phyloP scores from a whole-genome alignment of 495 filamentous ascomycete genomes.

The Tuber microsphaerosporum region DNA sequence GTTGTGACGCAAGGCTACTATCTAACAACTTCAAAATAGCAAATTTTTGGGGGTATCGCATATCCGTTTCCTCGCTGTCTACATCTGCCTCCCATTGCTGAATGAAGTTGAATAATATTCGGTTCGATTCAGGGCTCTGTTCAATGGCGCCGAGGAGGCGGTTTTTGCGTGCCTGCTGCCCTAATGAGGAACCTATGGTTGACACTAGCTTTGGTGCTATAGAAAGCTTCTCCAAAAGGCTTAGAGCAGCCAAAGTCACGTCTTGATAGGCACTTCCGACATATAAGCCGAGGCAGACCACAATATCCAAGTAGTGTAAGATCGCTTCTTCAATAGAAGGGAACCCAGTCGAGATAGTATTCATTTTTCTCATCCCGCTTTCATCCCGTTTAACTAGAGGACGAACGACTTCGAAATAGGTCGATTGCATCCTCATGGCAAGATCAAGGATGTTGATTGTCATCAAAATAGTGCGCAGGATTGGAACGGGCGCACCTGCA shows the following conservation, averaged over 20 bases:
- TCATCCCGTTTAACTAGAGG: slow-evolving; percentile 59
- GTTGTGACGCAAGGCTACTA: slow-evolving; percentile 61
- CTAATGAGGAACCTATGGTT: slow-evolving; percentile 48
- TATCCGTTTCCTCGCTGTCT: slow-evolving; percentile 26
- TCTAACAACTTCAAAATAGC: slow-evolving; percentile 76
- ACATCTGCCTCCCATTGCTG: slow-evolving; percentile 38
- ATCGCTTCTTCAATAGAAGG: slow-evolving; percentile 87
- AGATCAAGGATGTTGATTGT: slow-evolving; percentile 73
- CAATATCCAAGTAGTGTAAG: slow-evolving; percentile 64
- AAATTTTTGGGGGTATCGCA: slow-evolving; percentile 63
- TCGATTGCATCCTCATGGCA: slow-evolving; percentile 77
- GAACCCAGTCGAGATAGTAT: slow-evolving; percentile 44
- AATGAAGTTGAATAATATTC: slow-evolving; percentile 41
- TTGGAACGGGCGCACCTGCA: slow-evolving; percentile 54
- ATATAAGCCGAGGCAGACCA: slow-evolving; percentile 74
- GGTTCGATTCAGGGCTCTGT: slow-evolving; percentile 36
- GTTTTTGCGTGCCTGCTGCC: slow-evolving; percentile 29
- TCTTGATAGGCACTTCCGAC: slow-evolving; percentile 70
- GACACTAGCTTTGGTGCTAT: slow-evolving; percentile 65
- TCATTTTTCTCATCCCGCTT: slow-evolving; percentile 41
- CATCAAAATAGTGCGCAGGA: slow-evolving; percentile 64
- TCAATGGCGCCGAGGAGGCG: slow-evolving; percentile 36
- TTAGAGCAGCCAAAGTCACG: slow-evolving; percentile 67
- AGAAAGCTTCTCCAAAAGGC: slow-evolving; percentile 74
- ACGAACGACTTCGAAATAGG: slow-evolving; percentile 78